These are phyloP conservation scores for Aspergillus awamori DNA, from an alignment of 2,329 filamentous ascomycete species.

Conservation along the genomic window DNA sequence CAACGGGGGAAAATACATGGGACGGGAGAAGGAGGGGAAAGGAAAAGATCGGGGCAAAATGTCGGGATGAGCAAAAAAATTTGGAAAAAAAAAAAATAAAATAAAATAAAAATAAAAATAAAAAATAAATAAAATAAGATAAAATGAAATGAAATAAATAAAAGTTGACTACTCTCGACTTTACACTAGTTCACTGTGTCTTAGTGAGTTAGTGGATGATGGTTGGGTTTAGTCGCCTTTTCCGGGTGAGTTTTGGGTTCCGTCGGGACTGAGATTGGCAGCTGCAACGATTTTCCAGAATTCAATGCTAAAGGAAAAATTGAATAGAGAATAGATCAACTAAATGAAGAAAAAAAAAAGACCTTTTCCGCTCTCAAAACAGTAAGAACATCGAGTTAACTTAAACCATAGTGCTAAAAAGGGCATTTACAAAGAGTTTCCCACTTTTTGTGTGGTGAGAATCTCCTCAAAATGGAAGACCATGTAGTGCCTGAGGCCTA, in stretches of 20 bases:
- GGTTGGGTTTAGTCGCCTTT: not conserved
- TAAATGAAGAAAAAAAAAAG: not conserved
- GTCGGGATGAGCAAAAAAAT: constrained; percentile 17
- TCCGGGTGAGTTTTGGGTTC: constrained; percentile 4
- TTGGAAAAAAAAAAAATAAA: no score
- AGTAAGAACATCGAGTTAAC: no score
- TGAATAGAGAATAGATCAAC: not conserved
- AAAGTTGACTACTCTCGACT: no score
- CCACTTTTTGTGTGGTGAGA: not conserved
- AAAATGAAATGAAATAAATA: no score
- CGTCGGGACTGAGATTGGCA: not conserved
- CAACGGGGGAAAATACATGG: not conserved
- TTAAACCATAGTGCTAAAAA: not conserved
- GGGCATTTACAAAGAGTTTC: not conserved
- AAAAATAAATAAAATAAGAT: no score
- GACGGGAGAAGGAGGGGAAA: not conserved
- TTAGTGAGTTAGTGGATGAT: not conserved
- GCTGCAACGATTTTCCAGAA: not conserved
- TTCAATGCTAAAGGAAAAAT: not conserved
- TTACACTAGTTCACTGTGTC: no score
- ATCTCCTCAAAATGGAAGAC: not conserved
- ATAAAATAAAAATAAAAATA: no score
- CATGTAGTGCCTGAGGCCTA: not conserved
- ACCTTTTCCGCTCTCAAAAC: not conserved
- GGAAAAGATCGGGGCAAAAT: constrained; percentile 19